Percentiles rank a stretch among this genome's conserved stretches.
These are phyloP conservation scores for Camellia lanceoleosa DNA, from an alignment of 148 eudicot species.

Conservation along the genomic window DNA sequence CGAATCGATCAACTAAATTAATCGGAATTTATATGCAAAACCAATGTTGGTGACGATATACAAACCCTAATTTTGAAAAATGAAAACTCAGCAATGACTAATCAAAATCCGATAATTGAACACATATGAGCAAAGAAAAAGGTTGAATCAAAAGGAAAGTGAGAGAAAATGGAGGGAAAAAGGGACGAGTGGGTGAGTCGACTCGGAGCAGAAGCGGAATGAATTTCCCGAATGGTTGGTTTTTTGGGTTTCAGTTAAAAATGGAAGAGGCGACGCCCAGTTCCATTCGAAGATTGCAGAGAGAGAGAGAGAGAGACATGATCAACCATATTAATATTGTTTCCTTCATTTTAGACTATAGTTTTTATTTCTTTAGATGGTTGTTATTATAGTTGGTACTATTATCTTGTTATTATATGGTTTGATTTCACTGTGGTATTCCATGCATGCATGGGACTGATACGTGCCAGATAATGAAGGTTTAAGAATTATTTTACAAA, in stretches of 20 bases:
- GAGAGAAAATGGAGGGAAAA: not conserved
- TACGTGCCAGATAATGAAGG: no score
- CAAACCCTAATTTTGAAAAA: not conserved
- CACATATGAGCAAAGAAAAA: not conserved
- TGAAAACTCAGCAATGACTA: not conserved
- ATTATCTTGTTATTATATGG: no score
- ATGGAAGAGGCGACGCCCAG: not conserved
- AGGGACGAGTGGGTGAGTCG: slow-evolving; percentile 2
- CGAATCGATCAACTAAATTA: not conserved
- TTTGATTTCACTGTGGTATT: no score
- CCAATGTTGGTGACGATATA: not conserved
- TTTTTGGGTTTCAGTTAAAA: not conserved
- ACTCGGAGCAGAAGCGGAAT: slow-evolving; percentile 6
- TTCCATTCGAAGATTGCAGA: not conserved
- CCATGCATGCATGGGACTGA: no score
- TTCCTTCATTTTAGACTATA: no score
- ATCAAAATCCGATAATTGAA: not conserved
- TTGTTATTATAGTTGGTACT: no score
- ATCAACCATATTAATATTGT: no score
- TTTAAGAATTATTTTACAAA: no score
- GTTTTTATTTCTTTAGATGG: no score
- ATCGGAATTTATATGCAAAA: not conserved
- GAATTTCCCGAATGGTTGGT: not conserved
- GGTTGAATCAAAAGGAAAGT: no score
- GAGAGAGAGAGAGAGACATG: not conserved